These are phyloP conservation scores for Meredithiella fracta DNA, from an alignment of 2,329 filamentous ascomycete genomes.

Conservation along the genomic window DNA sequence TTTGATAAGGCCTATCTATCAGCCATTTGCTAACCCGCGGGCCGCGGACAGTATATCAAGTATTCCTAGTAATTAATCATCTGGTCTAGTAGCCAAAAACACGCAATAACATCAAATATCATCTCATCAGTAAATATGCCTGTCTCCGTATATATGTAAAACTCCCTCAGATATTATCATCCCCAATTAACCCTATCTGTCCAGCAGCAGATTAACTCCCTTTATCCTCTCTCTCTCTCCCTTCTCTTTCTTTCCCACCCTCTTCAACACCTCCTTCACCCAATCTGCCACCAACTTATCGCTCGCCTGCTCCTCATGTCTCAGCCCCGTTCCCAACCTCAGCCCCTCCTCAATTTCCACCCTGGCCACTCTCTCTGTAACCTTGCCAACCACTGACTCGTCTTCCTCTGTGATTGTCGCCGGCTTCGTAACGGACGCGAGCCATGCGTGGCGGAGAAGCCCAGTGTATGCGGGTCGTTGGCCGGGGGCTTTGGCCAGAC, in stretches of 20 bases:
- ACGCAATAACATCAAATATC: too few relatives aligned
- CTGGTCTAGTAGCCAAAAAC: too few relatives aligned
- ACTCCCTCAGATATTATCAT: too few relatives aligned
- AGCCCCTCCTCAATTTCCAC: neutral
- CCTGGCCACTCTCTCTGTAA: neutral
- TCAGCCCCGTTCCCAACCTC: neutral
- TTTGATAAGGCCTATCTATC: too few relatives aligned
- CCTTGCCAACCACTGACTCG: constrained; percentile 38
- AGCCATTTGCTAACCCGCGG: too few relatives aligned
- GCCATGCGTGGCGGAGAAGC: constrained; percentile 79
- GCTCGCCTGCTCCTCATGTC: constrained; percentile 27
- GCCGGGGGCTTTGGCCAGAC: constrained; percentile 82
- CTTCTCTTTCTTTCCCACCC: constrained; percentile 25
- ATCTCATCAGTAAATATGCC: too few relatives aligned
- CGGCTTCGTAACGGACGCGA: constrained; percentile 58
- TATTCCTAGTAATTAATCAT: neutral
- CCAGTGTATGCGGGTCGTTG: constrained; percentile 87
- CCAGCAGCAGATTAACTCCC: neutral
- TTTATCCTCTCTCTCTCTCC: neutral
- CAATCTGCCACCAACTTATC: constrained; percentile 77
- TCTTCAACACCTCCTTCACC: constrained; percentile 58
- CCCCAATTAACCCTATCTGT: neutral
- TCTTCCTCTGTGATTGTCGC: constrained; percentile 56
- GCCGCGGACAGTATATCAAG: neutral
- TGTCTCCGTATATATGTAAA: too few relatives aligned